Base-by-base conservation (phyloP, 371 early-diverging fungal species). In the Lichtheimia ornata region DNA sequence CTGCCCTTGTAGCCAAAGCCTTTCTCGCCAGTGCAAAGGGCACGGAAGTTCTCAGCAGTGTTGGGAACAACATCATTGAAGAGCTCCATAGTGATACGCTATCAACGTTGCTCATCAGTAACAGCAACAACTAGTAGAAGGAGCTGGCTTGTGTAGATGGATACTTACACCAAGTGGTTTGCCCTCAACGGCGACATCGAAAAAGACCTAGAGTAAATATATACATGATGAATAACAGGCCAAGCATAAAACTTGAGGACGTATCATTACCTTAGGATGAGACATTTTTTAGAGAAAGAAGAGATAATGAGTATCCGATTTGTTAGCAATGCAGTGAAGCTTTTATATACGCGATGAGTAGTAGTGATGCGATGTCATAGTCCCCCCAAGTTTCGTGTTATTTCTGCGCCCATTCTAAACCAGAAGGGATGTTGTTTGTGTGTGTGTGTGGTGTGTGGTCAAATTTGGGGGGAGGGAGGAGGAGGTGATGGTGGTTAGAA, bases 41-140 rank as follows among this genome's bases (percentile, higher is more conserved):
- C 84, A 56, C 96, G 86, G 81, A 99, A 99, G 89, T 99, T 99
- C 69, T 99, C 97, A 27, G 94, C 94, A 11, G 99, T 99, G 74
- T 89, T 93, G 50, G 99, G 99, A 12, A 92, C 94, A 20, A 90
- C 87, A 70, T 99, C 96, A n/a, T 84, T 76, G 73, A 89, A 89
- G 30, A 99, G 90, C 81, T 96, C 69, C 64, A 78, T 65, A 12
- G 63, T 68, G 54, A 78, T 74, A 64, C 79, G 79, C 77, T 76
- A 63, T 85, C 73, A 92, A 82, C 51, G 81, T 84, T 44, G 95
- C 84, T 53, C 84, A 77, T 42, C 35, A 72, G 49, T 15, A 59
- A 60, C 41, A 69, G 59, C 25, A 56, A 57, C 20, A 52, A 14
- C 22, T 22, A 22, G 1, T 22, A 22, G 22, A 22, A 22, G 22